Evolutionary conservation across 208 protist genomes (phyloP), one percentile per base, ranked within the genome.

Genomic region (Lotmaria passim): DNA sequence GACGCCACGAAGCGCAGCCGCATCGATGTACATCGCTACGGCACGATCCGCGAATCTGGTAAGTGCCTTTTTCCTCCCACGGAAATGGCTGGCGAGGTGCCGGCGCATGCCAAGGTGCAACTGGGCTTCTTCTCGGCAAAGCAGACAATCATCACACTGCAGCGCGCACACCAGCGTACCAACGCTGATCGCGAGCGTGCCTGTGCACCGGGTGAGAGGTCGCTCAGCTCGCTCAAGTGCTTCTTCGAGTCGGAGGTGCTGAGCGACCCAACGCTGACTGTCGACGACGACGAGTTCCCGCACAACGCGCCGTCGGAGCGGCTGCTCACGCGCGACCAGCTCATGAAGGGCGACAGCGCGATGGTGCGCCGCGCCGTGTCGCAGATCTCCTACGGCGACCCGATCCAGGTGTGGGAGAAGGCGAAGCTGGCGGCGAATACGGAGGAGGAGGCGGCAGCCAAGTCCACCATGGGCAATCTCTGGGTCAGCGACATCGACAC

Each of bases 41-140:
- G 77, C 43, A 93, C 85, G 10, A 84, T 91, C 33, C 79, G 89
- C 12, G 91, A 96, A 74, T 78, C 81, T 4, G 91, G 91, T 28
- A 81, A 88, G 52, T 96, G 91, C 62, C 73, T 96, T 21, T 83
- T 78, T 47, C 89, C 91, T 28, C 79, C 83, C 0, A 72, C 67
- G 17, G 84, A 94, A 72, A 56, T 81, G 31, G 24, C 50, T 5
- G 58, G 51, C 10, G 51, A 52, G 44, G 69, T 89, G 28, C 78
- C 86, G 30, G 68, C 83, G 17, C 78, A 92, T 43, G 80, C 60
- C 21, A 86, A 76, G 62, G 75, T 96, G 28, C 91, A 95, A 61
- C 79, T 96, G 21, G 86, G 86, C 43, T 94, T 96, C 67, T 94
- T 96, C 69, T 76, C 75, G 1, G 81, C 89, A n/a, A 89, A 91